These are phyloP conservation scores for Histomonas meleagridis DNA, from an alignment of 208 protist genomes.

Conservation along the genomic window DNA sequence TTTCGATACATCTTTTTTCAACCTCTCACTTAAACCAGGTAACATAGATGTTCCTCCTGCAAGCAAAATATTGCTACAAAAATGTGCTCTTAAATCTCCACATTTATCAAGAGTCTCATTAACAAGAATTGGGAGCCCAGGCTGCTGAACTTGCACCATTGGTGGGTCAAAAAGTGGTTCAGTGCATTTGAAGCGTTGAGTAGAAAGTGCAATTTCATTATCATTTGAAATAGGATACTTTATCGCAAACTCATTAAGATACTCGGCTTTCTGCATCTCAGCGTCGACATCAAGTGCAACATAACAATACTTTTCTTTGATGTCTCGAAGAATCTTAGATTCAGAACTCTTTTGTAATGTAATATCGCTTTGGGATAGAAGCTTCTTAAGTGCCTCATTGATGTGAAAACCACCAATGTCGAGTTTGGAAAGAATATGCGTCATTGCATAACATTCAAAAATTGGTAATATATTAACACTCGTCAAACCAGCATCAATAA, in stretches of 20 bases:
- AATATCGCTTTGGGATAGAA: constrained; percentile 52
- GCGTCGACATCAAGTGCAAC: constrained; percentile 55
- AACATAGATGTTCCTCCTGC: constrained; percentile 51
- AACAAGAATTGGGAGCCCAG: constrained; percentile 51
- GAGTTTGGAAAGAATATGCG: constrained; percentile 52
- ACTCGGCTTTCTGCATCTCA: constrained; percentile 50
- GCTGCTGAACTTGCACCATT: not conserved
- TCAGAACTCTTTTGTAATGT: constrained; percentile 54
- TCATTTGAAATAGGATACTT: constrained; percentile 62
- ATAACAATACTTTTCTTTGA: constrained; percentile 63
- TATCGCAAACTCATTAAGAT: constrained; percentile 50
- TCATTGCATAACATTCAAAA: constrained; percentile 63
- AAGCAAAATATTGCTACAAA: constrained; percentile 52
- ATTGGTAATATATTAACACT: constrained; percentile 85
- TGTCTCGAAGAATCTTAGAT: constrained; percentile 58
- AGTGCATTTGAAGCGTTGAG: constrained; percentile 53
- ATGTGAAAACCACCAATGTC: constrained; percentile 60
- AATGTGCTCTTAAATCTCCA: constrained; percentile 52
- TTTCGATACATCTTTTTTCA: constrained; percentile 62
- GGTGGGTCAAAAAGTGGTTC: constrained; percentile 67
- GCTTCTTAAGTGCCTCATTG: constrained; percentile 55
- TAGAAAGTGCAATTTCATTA: constrained; percentile 42
- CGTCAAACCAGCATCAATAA: constrained; percentile 81
- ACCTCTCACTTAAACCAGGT: constrained; percentile 75
- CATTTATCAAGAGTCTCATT: constrained; percentile 58